Evolutionary conservation across 169 alveolate genomes (phyloP), one percentile per base, ranked within the genome.

Genomic region (Plasmodium malariae): DNA sequence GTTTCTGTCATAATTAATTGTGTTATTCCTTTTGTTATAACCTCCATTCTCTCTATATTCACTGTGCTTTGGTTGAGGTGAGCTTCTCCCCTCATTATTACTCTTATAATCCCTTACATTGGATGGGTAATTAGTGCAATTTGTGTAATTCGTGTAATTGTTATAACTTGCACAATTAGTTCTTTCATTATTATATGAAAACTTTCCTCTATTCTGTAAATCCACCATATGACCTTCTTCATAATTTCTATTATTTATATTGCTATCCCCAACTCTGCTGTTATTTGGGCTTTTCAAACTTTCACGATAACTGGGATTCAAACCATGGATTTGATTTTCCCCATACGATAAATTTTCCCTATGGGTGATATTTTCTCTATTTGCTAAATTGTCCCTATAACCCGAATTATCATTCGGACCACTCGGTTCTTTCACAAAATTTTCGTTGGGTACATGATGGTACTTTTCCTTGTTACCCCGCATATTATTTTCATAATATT

Each of bases 401-500:
- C n/a, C n/a, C n/a, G n/a, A n/a, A n/a, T n/a, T n/a, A n/a, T n/a
- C n/a, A n/a, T n/a, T n/a, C n/a, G n/a, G n/a, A 21, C 34, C 6
- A 30, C 40, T 30, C 3, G 28, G 59, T 9, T 62, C 78, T 28
- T 24, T 63, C 30, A 14, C 12, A 17, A 28, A 37, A 40, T 62
- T 63, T 54, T 76, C 89, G n/a, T 54, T 67, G 3, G 74, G 14
- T 12, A 28, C 40, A 3, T 67, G 68, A 17, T 26, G 87, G 34
- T 28, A 71, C 24, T 32, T 57, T 19, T 17, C 43, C 14, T 74
- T 57, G 51, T 32, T 2, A 19, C 49, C 19, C 37, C 88, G 32
- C 6, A 28, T 3, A 32, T 74, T 65, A 40, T 63, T 45, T 36
- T 74, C 88, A 30, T 12, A 19, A 24, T 55, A 45, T 14, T 76